These are phyloP conservation scores for Globisporangium camurandrum DNA, from an alignment of 352 stramenopile genomes.

Conservation along the genomic window DNA sequence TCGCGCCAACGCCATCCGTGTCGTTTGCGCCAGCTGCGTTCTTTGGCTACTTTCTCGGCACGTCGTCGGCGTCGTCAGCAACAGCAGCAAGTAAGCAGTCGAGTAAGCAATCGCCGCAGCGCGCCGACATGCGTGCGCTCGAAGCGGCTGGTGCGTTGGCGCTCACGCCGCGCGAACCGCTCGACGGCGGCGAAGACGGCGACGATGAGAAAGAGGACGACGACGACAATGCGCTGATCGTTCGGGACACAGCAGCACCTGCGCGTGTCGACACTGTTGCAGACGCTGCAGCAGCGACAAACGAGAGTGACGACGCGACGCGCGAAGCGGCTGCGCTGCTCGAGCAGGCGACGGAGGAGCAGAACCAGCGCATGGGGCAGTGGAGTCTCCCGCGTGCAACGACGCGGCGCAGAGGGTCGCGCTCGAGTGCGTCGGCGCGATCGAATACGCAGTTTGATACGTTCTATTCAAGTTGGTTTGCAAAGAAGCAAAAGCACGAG, in stretches of 20 bases:
- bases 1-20: neutral
- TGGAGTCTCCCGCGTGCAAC: conserved; percentile 56
- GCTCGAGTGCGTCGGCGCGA: conserved; percentile 29
- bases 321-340: conserved; percentile 14
- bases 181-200: conserved; percentile 39
- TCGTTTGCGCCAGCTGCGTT: conserved; percentile 9
- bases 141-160: conserved; percentile 6
- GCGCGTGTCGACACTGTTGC: neutral
- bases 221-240: too few species aligned
- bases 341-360: conserved; percentile 29
- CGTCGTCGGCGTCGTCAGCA: too few species aligned
- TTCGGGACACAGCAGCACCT: too few species aligned
- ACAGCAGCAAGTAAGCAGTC: conserved; percentile 5
- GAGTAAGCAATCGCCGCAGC: conserved; percentile 1
- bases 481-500: conserved; percentile 40
- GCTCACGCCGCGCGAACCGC: conserved; percentile 10
- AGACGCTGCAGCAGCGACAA: conserved; percentile 14
- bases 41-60: conserved; percentile 6
- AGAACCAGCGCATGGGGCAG: conserved; percentile 61
- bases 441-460: conserved; percentile 49
- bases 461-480: conserved; percentile 74
- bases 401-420: conserved; percentile 34
- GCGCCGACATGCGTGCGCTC: conserved; percentile 7
- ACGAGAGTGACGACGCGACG: conserved; percentile 12
- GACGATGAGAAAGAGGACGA: conserved; percentile 33